Evolutionary conservation across 1,284 basidiomycete species (phyloP).

Genomic region (Phenoliferia sp.): DNA sequence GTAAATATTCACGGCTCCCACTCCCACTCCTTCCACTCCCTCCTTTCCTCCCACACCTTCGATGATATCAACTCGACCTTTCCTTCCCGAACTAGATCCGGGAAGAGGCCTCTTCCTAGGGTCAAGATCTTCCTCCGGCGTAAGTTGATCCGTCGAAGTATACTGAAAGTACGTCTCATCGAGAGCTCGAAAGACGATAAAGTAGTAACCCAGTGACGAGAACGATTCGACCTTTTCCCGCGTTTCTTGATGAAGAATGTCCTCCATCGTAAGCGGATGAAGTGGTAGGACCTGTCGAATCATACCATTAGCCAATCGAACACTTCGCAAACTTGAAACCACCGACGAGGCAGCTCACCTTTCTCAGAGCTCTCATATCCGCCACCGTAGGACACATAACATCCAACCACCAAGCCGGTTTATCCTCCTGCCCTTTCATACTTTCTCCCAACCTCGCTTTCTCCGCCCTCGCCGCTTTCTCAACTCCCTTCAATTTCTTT

Average conservation of each 20-base stretch:
- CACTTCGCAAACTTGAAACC: not conserved
- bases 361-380: conserved; percentile 81
- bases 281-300: conserved; percentile 66
- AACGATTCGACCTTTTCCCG: conserved; percentile 90
- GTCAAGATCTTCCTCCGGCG: not conserved
- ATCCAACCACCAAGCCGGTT: conserved; percentile 81
- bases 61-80: conserved; percentile 52
- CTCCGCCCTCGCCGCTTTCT: conserved; percentile 19
- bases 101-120: conserved; percentile 4
- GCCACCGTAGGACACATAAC: conserved; percentile 84
- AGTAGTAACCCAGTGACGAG: conserved; percentile 85
- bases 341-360: conserved; percentile 50
- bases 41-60: conserved; percentile 54
- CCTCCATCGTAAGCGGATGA: conserved; percentile 90
- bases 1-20: conserved; percentile 82
- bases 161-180: conserved; percentile 61
- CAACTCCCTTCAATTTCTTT: conserved; percentile 19
- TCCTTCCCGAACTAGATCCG: conserved; percentile 12
- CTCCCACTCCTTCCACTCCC: conserved; percentile 54
- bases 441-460: conserved; percentile 21
- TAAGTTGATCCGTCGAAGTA: conserved; percentile 39
- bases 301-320: conserved; percentile 3
- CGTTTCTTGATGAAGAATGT: conserved; percentile 89
- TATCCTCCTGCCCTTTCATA: conserved; percentile 19
- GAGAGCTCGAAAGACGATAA: conserved; percentile 81